Evolutionary conservation across 1,139 yeast species (phyloP), one percentile per base, ranked within the genome.

Genomic region (Geotrichum siamense): DNA sequence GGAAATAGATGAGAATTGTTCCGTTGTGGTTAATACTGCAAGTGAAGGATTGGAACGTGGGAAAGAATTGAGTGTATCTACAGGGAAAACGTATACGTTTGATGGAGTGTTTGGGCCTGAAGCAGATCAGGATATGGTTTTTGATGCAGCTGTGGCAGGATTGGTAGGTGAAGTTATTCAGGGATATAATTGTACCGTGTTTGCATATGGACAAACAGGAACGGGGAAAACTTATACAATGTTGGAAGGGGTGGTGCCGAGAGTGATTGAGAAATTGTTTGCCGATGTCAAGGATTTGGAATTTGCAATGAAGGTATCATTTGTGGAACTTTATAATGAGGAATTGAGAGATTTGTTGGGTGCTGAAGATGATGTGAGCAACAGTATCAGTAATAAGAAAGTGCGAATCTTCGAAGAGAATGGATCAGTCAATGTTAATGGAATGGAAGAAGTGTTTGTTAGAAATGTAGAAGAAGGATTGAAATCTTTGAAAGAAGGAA

Each of bases 161-260:
- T 69, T 75, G 41, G 70, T 81, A 32, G 65, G 69, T 25, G 87
- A 81, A 52, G 74, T 79, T 60, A 53, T 79, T 41, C 62, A 66
- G 38, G 86, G 86, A 9, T 54, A 57, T 55, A 59, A 58, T 43
- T 86, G 87, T 46, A 83, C 96, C 0, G 72, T 86, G 3, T 72
- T 85, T 55, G 94, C 94, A 0, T 85, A 85, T 60, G 94, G 95
- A 5, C 95, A 85, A 62, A 85, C 94, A 0, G 94, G 94, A 6
- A 81, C 94, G 0, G 94, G 95, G 2, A 84, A 84, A 56, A 84
- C 96, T 0, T 39, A 80, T 56, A 85, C 95, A 2, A 85, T 86
- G 43, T 20, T 37, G n/a, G 46, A 41, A 20, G 93, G 93, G 5
- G 73, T 82, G 4, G 79, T 82, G 35, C 93, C 93, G 6, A 66